Conservation (phyloP, 2,329 filamentous ascomycete genomes). For the Verticillium albo-atrum region DNA sequence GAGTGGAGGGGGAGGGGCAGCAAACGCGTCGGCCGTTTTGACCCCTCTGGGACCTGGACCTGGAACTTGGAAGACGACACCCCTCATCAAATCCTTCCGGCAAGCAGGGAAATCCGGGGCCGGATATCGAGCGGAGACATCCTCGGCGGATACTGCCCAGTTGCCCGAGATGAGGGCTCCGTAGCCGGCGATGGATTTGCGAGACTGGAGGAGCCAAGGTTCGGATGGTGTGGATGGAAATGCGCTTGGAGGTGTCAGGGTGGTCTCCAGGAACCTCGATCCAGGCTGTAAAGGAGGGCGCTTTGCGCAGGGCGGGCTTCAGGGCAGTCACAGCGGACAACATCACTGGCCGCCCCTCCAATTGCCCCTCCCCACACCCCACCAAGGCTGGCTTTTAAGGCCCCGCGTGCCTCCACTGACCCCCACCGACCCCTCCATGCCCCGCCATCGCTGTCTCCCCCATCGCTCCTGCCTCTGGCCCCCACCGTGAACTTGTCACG, state of each 20-base stretch:
- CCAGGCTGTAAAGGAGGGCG: not conserved
- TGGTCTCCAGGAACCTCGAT: too few relatives aligned
- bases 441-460: not conserved
- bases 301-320: too few relatives aligned
- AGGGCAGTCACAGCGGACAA: not conserved
- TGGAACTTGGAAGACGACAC: not conserved
- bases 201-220: not conserved
- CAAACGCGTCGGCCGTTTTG: not conserved
- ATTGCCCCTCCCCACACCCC: not conserved
- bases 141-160: not conserved
- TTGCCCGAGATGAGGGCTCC: not conserved
- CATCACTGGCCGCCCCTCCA: not conserved
- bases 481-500: not conserved
- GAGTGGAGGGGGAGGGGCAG: not conserved
- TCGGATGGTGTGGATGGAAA: not conserved
- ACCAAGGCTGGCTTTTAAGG: not conserved
- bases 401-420: not conserved
- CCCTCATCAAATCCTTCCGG: not conserved
- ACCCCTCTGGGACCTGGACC: not conserved
- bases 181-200: not conserved
- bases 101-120: not conserved
- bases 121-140: not conserved
- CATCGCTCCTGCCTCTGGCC: not conserved
- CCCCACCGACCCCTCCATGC: not conserved
- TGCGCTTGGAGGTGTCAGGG: not conserved